A percentile compares a stretch with the other conserved stretches of the same genome.
Conservation (phyloP, 352 stramenopile genomes). For the Phytophthora foliorum region DNA sequence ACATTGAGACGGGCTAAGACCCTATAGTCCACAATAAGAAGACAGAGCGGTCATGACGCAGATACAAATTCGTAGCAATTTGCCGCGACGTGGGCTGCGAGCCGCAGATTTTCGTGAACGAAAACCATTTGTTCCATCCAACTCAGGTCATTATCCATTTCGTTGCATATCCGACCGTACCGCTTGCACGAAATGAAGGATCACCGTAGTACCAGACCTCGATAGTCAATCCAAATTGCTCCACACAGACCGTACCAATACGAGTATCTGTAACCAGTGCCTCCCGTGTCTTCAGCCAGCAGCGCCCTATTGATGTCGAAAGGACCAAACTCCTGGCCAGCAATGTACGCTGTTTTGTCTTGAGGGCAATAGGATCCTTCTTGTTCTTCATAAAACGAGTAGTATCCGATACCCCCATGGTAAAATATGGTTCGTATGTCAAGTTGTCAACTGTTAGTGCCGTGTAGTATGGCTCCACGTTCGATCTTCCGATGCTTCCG, state of each 20-base stretch:
- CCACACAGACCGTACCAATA: constrained; percentile 13
- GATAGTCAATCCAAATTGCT: constrained; percentile 18
- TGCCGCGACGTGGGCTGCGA: constrained; percentile 18
- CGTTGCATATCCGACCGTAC: constrained; percentile 14
- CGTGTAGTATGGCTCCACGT: constrained; percentile 14
- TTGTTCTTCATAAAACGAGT: constrained; percentile 29
- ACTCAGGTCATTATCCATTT: constrained; percentile 11
- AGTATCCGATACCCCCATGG: constrained; percentile 24
- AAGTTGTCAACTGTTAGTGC: constrained; percentile 15
- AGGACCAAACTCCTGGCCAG: constrained; percentile 8
- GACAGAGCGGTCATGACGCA: constrained; percentile 37
- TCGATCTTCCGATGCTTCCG: constrained; percentile 14
- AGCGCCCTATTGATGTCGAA: constrained; percentile 21
- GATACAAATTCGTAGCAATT: constrained; percentile 25
- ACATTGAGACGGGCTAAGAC: constrained; percentile 25
- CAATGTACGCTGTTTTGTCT: constrained; percentile 15
- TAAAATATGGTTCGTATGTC: constrained; percentile 26
- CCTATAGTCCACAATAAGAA: constrained; percentile 33
- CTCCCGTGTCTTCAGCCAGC: constrained; percentile 13
- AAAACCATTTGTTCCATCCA: constrained; percentile 26
- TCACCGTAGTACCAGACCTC: constrained; percentile 9
- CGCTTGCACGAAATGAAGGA: constrained; percentile 19
- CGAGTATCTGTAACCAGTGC: constrained; percentile 1
- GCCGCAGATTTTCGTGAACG: constrained; percentile 27
- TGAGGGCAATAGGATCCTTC: constrained; percentile 3